phyloP scores from a whole-genome alignment of 2,329 filamentous ascomycete genomes.

The Fusarium avenaceum region DNA sequence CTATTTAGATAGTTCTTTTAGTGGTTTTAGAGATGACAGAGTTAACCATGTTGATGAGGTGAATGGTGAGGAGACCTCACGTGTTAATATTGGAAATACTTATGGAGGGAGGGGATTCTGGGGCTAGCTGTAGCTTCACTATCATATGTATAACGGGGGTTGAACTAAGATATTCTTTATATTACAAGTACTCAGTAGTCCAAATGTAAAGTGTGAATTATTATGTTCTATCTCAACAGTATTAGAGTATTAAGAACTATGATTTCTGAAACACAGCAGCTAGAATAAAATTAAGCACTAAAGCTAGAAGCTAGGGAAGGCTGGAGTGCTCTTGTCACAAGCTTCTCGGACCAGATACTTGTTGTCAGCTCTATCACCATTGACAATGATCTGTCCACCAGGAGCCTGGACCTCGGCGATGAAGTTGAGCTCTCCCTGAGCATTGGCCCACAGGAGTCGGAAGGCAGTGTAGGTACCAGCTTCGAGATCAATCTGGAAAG shows the following conservation, averaged over 20 bases:
- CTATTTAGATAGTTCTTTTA: background rate
- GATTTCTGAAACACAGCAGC: too few species aligned
- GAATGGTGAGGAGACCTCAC: background rate
- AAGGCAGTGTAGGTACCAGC: constrained; percentile 23
- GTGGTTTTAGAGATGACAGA: background rate
- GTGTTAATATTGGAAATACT: background rate
- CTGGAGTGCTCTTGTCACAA: constrained; percentile 3
- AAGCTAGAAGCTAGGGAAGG: background rate
- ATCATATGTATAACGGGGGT: too few species aligned
- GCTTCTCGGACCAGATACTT: constrained; percentile 12
- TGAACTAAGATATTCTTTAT: too few species aligned
- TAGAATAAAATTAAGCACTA: background rate
- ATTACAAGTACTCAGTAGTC: too few species aligned
- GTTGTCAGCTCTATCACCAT: constrained; percentile 11
- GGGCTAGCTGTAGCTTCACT: background rate
- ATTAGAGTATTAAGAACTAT: too few species aligned
- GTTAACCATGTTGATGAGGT: background rate
- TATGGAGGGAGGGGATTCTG: background rate
- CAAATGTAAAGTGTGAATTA: too few species aligned
- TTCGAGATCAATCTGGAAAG: background rate
- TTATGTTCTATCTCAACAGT: too few species aligned
- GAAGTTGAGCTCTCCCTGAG: constrained; percentile 23
- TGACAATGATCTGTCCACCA: constrained; percentile 9
- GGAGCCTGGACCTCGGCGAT: constrained; percentile 16
- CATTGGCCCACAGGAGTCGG: constrained; percentile 23